Conservation (phyloP, 768 basidiomycete species). For the Termitomyces sp. region DNA sequence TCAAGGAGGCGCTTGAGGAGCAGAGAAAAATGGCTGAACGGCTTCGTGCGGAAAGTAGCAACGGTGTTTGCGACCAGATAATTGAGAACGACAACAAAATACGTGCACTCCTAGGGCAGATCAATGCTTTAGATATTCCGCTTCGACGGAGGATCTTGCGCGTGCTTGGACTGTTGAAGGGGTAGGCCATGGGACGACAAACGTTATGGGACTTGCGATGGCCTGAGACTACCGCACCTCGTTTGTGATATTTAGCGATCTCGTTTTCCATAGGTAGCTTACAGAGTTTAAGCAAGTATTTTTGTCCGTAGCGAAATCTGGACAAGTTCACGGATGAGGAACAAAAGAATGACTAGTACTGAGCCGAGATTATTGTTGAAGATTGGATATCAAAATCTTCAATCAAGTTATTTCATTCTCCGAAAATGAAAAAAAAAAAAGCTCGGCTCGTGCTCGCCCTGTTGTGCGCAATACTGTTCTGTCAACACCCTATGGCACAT, state of each 20-base stretch:
- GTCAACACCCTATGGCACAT: too few relatives aligned
- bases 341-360: not conserved
- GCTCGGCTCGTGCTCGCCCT: not conserved
- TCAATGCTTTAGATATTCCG: constrained; percentile 21
- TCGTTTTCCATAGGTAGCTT: not conserved
- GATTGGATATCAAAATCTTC: too few relatives aligned
- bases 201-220: not conserved
- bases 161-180: not conserved
- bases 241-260: not conserved
- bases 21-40: constrained; percentile 5
- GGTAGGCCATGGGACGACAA: not conserved
- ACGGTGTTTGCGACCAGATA: constrained; percentile 9
- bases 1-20: constrained; percentile 10
- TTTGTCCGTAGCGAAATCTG: not conserved
- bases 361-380: not conserved
- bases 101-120: constrained; percentile 16
- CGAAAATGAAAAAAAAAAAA: too few relatives aligned
- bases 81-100: constrained; percentile 18
- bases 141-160: constrained; percentile 10
- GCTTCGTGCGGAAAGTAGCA: constrained; percentile 9
- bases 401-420: not conserved
- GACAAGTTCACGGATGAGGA: not conserved
- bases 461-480: too few relatives aligned
- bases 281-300: not conserved
- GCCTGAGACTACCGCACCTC: not conserved